Evolutionary conservation across 2,329 filamentous ascomycete species (phyloP).

Genomic region (Fusarium sulawesiense): DNA sequence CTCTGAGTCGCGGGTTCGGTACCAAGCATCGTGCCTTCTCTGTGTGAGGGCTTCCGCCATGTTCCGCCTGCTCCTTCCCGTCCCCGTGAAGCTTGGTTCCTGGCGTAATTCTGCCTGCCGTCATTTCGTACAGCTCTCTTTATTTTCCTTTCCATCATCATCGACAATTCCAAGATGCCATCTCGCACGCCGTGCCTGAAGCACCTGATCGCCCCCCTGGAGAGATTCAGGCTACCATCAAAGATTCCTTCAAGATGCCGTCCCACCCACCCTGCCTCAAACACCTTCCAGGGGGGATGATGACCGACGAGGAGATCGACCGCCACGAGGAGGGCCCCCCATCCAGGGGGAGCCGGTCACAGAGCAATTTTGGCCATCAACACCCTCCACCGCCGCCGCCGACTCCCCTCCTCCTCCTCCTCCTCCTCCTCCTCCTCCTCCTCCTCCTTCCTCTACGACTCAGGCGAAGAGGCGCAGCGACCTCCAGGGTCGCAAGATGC

Average conservation of each 20-base stretch:
- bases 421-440: too few species aligned
- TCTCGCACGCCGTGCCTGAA: not conserved
- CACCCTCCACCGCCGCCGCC: too few species aligned
- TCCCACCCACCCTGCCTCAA: not conserved
- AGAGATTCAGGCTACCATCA: not conserved
- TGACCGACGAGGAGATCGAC: not conserved
- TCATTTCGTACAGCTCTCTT: not conserved
- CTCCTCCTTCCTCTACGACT: too few species aligned
- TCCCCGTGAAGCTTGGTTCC: not conserved
- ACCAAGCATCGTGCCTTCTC: not conserved
- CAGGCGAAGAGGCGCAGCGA: too few species aligned
- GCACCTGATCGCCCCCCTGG: not conserved
- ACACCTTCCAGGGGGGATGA: not conserved
- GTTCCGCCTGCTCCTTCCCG: not conserved
- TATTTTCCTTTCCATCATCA: not conserved
- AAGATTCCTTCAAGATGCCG: not conserved
- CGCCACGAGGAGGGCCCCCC: not conserved
- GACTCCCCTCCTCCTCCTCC: too few species aligned
- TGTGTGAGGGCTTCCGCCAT: not conserved
- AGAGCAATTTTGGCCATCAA: too few species aligned
- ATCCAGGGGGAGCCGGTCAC: too few species aligned
- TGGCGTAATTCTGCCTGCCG: not conserved
- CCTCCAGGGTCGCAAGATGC: too few species aligned
- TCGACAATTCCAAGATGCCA: not conserved
- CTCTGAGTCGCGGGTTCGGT: not conserved